Conservation (phyloP, 495 filamentous ascomycete genomes). For the Daldinia vernicosa region DNA sequence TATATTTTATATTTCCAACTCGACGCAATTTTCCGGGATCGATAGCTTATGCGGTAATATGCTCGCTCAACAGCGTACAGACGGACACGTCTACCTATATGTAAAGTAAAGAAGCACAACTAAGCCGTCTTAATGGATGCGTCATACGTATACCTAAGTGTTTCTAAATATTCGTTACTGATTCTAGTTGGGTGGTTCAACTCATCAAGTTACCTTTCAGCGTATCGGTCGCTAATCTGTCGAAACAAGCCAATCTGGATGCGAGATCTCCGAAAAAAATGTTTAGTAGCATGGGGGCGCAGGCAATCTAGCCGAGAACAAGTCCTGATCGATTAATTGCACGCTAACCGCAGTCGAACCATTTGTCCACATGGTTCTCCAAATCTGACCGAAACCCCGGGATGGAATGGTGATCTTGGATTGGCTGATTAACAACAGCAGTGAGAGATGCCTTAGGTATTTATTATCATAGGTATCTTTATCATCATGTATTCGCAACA, state of each 20-base stretch:
- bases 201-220: constrained; percentile 24
- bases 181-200: constrained; percentile 26
- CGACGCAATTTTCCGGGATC: not conserved
- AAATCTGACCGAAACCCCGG: constrained; percentile 42
- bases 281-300: constrained; percentile 39
- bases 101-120: not conserved
- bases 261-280: constrained; percentile 42
- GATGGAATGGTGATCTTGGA: constrained; percentile 36
- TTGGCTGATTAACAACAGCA: constrained; percentile 19
- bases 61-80: not conserved
- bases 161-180: constrained; percentile 9
- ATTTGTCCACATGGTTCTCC: constrained; percentile 44
- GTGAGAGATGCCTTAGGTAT: not conserved
- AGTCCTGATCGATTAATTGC: constrained; percentile 43
- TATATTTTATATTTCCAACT: not conserved
- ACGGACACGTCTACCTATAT: not conserved
- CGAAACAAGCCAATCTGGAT: constrained; percentile 43
- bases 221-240: constrained; percentile 44
- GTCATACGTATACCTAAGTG: not conserved
- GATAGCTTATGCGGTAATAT: not conserved
- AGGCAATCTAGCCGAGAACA: constrained; percentile 42
- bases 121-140: not conserved
- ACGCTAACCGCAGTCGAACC: constrained; percentile 41
- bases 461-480: not conserved
- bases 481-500: not conserved